These are phyloP conservation scores for Akanthomyces uredinophilus DNA, from an alignment of 2,329 filamentous ascomycete species.

Conservation along the genomic window DNA sequence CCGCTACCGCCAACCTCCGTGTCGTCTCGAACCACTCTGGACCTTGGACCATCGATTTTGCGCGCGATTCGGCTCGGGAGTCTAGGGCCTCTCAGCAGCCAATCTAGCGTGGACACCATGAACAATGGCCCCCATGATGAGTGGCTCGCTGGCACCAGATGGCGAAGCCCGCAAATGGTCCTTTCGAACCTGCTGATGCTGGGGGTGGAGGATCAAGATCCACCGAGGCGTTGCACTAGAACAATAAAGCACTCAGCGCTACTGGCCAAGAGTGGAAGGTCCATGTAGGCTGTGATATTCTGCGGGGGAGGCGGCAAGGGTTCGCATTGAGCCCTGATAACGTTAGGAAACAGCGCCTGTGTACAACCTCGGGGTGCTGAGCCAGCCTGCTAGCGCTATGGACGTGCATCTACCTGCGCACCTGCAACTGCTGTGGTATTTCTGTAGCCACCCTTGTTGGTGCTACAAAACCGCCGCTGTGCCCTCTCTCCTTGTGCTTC, in stretches of 20 bases:
- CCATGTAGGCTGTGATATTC: not conserved
- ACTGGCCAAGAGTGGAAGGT: slow-evolving; percentile 2
- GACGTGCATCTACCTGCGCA: not conserved
- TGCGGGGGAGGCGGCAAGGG: slow-evolving; percentile 12
- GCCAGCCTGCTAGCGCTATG: not conserved
- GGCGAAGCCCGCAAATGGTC: not conserved
- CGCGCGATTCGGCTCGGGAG: not conserved
- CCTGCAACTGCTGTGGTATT: not conserved
- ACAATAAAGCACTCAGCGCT: slow-evolving; percentile 3
- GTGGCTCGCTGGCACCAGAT: not conserved
- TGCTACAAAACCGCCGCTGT: slow-evolving; percentile 5
- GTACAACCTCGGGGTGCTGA: not conserved
- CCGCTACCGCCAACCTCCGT: not conserved
- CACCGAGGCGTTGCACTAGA: slow-evolving; percentile 7
- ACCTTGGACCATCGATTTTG: not conserved
- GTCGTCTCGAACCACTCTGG: no score
- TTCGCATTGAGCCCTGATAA: not conserved
- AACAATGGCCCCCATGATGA: not conserved
- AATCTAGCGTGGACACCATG: not conserved
- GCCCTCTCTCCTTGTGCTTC: not conserved
- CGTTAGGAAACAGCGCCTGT: not conserved
- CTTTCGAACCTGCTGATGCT: not conserved
- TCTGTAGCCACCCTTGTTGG: not conserved
- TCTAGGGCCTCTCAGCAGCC: not conserved
- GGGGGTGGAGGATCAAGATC: not conserved